Conservation (phyloP, 1,284 basidiomycete species). For the Polyporus tsugae region DNA sequence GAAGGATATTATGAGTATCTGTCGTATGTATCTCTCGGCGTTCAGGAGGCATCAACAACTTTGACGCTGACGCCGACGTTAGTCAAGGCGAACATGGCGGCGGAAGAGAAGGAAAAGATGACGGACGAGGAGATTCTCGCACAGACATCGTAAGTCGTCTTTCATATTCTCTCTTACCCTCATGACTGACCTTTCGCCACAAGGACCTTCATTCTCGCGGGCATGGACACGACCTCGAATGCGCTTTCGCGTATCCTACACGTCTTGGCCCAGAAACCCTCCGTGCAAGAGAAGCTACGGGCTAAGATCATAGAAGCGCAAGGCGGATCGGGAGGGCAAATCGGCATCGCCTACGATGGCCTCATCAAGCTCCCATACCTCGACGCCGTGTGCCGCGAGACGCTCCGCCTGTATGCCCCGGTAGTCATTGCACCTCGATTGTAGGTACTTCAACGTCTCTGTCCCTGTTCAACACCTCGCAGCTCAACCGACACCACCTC, state of each 20-base stretch:
- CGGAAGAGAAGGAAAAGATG: constrained; percentile 29
- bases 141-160: constrained; percentile 35
- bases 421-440: neutral
- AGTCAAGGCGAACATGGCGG: constrained; percentile 39
- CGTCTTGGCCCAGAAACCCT: constrained; percentile 23
- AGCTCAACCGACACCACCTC: neutral
- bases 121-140: constrained; percentile 34
- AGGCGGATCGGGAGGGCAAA: constrained; percentile 10
- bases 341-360: constrained; percentile 39
- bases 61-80: neutral
- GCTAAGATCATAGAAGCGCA: constrained; percentile 36
- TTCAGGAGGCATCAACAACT: neutral
- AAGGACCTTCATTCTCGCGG: constrained; percentile 39
- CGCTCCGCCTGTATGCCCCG: constrained; percentile 28
- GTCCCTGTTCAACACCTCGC: neutral
- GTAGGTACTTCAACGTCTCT: neutral
- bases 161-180: neutral
- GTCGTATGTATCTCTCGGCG: constrained; percentile 35
- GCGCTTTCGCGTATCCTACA: constrained; percentile 40
- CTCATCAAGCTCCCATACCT: constrained; percentile 43
- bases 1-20: constrained; percentile 56
- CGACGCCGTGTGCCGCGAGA: constrained; percentile 45
- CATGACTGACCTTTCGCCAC: neutral
- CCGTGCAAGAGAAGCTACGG: constrained; percentile 29
- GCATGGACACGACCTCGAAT: constrained; percentile 40